These are phyloP conservation scores for Quercus mongolica DNA, from an alignment of 306 rosid genomes.

Conservation along the genomic window DNA sequence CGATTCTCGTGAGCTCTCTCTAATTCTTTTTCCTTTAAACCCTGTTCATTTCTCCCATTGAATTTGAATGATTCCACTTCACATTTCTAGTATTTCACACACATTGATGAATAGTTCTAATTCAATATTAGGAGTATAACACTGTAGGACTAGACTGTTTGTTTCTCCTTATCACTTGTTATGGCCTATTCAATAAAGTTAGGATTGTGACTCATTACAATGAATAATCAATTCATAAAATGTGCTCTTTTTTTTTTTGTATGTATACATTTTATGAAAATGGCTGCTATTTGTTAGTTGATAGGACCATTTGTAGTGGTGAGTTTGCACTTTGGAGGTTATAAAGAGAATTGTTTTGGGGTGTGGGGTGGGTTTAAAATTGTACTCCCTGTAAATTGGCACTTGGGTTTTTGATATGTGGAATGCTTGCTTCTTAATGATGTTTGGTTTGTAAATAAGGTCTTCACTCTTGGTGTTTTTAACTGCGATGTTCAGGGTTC, in stretches of 20 bases:
- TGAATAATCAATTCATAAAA: too few relatives aligned
- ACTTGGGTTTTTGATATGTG: neutral
- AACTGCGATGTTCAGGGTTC: too few relatives aligned
- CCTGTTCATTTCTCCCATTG: too few relatives aligned
- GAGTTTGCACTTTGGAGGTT: too few relatives aligned
- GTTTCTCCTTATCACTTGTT: neutral
- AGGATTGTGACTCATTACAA: too few relatives aligned
- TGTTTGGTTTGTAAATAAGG: neutral
- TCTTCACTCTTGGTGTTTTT: neutral
- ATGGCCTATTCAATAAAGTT: neutral
- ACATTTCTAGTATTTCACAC: neutral
- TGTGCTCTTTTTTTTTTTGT: too few relatives aligned
- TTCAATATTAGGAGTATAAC: neutral
- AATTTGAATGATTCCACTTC: neutral
- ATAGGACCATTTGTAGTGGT: too few relatives aligned
- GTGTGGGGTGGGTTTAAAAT: neutral
- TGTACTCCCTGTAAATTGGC: neutral
- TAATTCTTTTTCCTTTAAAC: too few relatives aligned
- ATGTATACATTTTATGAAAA: neutral
- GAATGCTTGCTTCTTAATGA: neutral
- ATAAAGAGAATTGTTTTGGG: too few relatives aligned
- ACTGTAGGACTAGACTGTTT: too few relatives aligned
- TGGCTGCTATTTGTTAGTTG: neutral
- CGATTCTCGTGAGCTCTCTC: conserved; percentile 35
- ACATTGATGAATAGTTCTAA: neutral